Conservation (phyloP, 768 basidiomycete species). For the Tephrocybe rancida region DNA sequence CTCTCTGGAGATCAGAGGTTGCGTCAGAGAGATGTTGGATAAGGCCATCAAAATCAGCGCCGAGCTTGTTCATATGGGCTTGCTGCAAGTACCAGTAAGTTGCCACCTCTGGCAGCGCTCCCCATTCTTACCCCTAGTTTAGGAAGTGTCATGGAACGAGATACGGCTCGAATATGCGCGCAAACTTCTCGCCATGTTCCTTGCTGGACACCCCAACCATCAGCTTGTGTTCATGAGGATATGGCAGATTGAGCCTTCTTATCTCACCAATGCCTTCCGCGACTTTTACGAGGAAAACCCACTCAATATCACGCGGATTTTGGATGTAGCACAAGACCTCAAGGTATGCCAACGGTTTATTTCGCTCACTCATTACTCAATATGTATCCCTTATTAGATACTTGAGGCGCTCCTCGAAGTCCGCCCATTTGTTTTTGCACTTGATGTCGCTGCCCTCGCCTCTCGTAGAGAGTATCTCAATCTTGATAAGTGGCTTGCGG, state of each 20-base stretch:
- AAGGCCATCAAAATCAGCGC: slow-evolving; percentile 93
- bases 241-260: slow-evolving; percentile 87
- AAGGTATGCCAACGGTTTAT: slow-evolving; percentile 55
- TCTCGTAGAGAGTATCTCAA: slow-evolving; percentile 93
- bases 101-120: background rate
- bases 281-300: slow-evolving; percentile 93
- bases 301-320: slow-evolving; percentile 89
- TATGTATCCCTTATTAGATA: slow-evolving; percentile 50
- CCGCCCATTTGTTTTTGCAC: slow-evolving; percentile 84
- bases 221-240: slow-evolving; percentile 97
- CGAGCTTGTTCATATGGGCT: slow-evolving; percentile 91
- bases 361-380: background rate
- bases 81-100: slow-evolving; percentile 88
- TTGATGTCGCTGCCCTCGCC: slow-evolving; percentile 93
- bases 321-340: slow-evolving; percentile 94
- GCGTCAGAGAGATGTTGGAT: slow-evolving; percentile 90
- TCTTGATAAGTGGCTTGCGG: slow-evolving; percentile 94
- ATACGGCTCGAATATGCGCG: slow-evolving; percentile 87
- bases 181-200: slow-evolving; percentile 85
- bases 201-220: slow-evolving; percentile 91
- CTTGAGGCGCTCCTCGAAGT: slow-evolving; percentile 91
- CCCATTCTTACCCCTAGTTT: slow-evolving; percentile 14
- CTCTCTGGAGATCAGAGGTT: slow-evolving; percentile 66
- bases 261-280: slow-evolving; percentile 85
- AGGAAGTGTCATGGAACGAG: slow-evolving; percentile 87